Percentiles rank a stretch among this genome's conserved stretches.
These are phyloP conservation scores for Trebouxia gelatinosa DNA, from an alignment of 163 green algal genomes.

Conservation along the genomic window DNA sequence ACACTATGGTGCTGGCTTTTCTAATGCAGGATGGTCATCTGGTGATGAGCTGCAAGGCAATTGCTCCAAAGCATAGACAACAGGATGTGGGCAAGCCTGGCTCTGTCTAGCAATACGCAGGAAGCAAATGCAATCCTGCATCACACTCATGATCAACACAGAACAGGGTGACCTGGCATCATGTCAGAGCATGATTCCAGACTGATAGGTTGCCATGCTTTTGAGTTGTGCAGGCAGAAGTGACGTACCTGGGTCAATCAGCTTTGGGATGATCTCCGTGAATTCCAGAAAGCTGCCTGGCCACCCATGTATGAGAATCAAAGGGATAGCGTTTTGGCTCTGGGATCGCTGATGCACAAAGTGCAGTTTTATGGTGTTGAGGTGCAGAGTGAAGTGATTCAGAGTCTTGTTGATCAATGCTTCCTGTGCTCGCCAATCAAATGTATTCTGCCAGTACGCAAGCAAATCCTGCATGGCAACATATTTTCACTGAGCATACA, in stretches of 20 bases:
- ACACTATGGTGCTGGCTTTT: too few relatives aligned
- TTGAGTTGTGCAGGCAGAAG: too few relatives aligned
- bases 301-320: slow-evolving; percentile 50
- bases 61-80: too few relatives aligned
- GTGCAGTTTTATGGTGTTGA: slow-evolving; percentile 44
- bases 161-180: too few relatives aligned
- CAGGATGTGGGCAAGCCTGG: too few relatives aligned
- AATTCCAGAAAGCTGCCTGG: slow-evolving; percentile 47
- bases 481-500: not conserved
- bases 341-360: slow-evolving; percentile 37
- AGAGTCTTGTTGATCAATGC: slow-evolving; percentile 37
- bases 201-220: too few relatives aligned
- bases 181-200: too few relatives aligned
- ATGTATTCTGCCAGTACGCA: slow-evolving; percentile 35
- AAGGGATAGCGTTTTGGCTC: slow-evolving; percentile 32
- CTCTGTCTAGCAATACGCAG: too few relatives aligned
- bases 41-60: too few relatives aligned
- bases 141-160: too few relatives aligned
- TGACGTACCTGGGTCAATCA: slow-evolving; percentile 11
- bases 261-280: slow-evolving; percentile 37
- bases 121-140: too few relatives aligned
- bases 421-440: slow-evolving; percentile 39
- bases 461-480: slow-evolving; percentile 33
- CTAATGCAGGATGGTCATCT: too few relatives aligned
- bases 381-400: slow-evolving; percentile 32